phyloP scores from a whole-genome alignment of 1,284 basidiomycete species.

The Stygiomarasmius scandens region DNA sequence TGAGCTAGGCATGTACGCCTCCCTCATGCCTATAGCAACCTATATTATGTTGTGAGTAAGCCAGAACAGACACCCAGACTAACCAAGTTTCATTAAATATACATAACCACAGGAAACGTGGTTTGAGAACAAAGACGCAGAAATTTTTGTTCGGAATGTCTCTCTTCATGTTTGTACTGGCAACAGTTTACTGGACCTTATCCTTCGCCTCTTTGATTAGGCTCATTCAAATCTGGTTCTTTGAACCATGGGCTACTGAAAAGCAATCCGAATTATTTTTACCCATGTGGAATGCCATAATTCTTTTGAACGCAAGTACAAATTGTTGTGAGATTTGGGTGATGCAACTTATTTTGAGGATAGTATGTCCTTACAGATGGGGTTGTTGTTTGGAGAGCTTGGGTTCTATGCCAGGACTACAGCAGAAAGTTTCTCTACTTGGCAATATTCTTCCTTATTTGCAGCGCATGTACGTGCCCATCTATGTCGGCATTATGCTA shows the following conservation, averaged over 20 bases:
- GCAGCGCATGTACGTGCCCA: slow-evolving; percentile 14
- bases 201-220: slow-evolving; percentile 17
- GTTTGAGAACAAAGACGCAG: slow-evolving; percentile 4
- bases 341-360: neutral
- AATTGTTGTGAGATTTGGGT: neutral
- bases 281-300: slow-evolving; percentile 20
- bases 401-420: slow-evolving; percentile 22
- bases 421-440: slow-evolving; percentile 18
- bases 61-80: neutral
- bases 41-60: slow-evolving; percentile 8
- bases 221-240: slow-evolving; percentile 8
- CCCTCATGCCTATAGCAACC: slow-evolving; percentile 9
- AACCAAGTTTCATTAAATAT: neutral
- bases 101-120: slow-evolving; percentile 4
- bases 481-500: neutral
- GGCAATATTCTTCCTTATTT: slow-evolving; percentile 16
- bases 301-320: slow-evolving; percentile 21
- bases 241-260: slow-evolving; percentile 1
- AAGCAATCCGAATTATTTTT: slow-evolving; percentile 8
- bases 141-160: slow-evolving; percentile 11
- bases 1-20: slow-evolving; percentile 15
- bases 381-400: slow-evolving; percentile 27
- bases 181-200: slow-evolving; percentile 21
- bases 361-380: slow-evolving; percentile 26
- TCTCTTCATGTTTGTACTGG: slow-evolving; percentile 19